These are phyloP conservation scores for Musa schizocarpa DNA, from an alignment of 176 grass and related monocot species.

Conservation along the genomic window DNA sequence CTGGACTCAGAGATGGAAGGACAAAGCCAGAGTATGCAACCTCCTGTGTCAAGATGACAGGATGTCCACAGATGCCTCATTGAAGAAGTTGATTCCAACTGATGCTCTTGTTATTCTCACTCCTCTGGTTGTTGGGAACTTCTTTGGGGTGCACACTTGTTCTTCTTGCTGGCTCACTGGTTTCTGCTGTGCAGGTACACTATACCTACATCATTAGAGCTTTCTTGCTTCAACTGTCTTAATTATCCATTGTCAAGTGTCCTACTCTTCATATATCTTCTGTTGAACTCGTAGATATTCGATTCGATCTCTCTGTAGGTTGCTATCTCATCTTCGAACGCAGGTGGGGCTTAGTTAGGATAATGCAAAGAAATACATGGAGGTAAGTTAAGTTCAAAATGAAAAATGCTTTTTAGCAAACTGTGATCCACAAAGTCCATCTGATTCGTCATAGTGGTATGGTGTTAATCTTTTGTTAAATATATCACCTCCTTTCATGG, in stretches of 20 bases:
- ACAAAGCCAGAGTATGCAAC: constrained; percentile 56
- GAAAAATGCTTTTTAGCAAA: background rate
- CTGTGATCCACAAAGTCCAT: too few species aligned
- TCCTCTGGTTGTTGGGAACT: constrained; percentile 55
- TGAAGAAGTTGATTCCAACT: constrained; percentile 62
- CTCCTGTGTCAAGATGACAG: constrained; percentile 31
- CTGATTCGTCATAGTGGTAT: too few species aligned
- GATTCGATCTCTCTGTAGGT: background rate
- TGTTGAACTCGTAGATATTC: too few species aligned
- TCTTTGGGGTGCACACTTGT: constrained; percentile 60
- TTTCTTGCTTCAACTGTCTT: background rate
- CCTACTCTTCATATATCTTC: background rate
- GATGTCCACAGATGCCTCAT: constrained; percentile 84
- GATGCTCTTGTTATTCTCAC: constrained; percentile 66
- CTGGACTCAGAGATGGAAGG: constrained; percentile 51
- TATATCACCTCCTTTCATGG: too few species aligned
- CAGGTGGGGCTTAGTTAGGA: background rate
- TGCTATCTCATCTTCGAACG: constrained; percentile 7
- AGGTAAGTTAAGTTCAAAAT: constrained; percentile 22
- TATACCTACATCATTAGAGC: background rate
- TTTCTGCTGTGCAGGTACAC: constrained; percentile 66
- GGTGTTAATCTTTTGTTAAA: too few species aligned
- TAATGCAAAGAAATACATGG: constrained; percentile 33
- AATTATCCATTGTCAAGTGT: background rate
- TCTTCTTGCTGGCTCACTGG: constrained; percentile 74